Evolutionary conservation across 2,329 filamentous ascomycete species (phyloP), one percentile per base, ranked within the genome.

Genomic region (Aspergillus fumigatiaffinis): DNA sequence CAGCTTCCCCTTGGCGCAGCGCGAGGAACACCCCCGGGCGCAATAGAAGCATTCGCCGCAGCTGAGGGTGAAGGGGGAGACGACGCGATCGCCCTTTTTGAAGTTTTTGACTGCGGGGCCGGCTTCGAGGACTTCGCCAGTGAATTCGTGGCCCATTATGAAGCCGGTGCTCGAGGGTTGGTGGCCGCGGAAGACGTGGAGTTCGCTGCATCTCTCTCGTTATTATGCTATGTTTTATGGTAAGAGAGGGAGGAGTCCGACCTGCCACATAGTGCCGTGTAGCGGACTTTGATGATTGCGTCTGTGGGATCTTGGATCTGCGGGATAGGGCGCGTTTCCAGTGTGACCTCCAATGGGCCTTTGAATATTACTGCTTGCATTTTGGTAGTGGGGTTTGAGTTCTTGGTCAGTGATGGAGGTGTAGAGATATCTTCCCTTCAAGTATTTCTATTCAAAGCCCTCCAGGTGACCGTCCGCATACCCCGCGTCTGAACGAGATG

Each of bases 311-410:
- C 80, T 62, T 87, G 79, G 60, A 96, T 82, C 64, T 85, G 82
- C 0, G 91, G 92, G 4, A 91, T 80, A 0, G 91, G 91, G 21
- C 90, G 84, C 60, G 93, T 83, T 75, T 96, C 88, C 50, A 96
- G 74, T 0, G 83, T 86, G 55, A 95, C 82, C 67, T 90, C 84
- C 63, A 84, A 79, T 1, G 89, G 87, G 0, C 89, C 91, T 63
- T 93, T 88, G 77, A 96, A 94, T 55, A 96, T 83, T 17, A 96
- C 90, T 25, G 91, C 91, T 73, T 90, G 90, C 92, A 96, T 96
- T 0, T 82, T 89, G 35, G 23, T 23, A 6, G 6, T 21, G 8
- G 3, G 10, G 10, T 32, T 52, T 52, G n/a, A 12, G 6, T 47
- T 3, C 21, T 47, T 38, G 14, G 14, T 17, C 3, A 0, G 14